These are phyloP conservation scores for Chlorella sp. DNA, from an alignment of 139 green algal genomes.

Conservation along the genomic window DNA sequence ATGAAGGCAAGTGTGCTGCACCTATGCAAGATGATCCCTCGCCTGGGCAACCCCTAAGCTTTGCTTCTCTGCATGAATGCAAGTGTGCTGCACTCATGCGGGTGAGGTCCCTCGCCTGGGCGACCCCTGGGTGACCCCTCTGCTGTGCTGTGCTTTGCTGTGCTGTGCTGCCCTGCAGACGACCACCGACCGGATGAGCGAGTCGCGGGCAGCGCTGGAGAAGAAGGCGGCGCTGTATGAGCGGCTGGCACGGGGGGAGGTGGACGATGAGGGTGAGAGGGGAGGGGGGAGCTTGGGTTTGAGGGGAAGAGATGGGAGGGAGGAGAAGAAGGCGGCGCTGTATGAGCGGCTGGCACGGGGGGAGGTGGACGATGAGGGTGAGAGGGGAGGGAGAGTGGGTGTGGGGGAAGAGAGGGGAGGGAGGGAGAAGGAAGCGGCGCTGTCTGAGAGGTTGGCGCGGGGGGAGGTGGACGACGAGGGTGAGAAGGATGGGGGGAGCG, in stretches of 20 bases:
- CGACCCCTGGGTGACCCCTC: no score
- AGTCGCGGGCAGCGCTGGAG: constrained; percentile 75
- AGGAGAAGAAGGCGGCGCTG: no score
- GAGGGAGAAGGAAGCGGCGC: not conserved
- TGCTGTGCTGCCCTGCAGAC: constrained; percentile 53
- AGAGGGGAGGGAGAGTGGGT: no score
- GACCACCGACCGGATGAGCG: constrained; percentile 27
- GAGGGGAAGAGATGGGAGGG: not conserved
- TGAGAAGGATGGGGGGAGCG: not conserved
- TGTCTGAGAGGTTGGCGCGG: not conserved
- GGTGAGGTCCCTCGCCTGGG: no score
- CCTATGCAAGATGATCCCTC: no score
- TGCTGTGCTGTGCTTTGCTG: no score
- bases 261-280: constrained; percentile 46
- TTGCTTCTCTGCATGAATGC: no score
- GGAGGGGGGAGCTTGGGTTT: not conserved
- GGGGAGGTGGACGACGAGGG: not conserved
- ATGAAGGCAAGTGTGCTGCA: no score
- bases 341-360: not conserved
- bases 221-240: constrained; percentile 87
- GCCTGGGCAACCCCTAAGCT: no score
- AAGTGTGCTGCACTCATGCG: no score
- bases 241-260: constrained; percentile 49
- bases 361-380: no score
- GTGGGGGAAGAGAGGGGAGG: not conserved